phyloP scores from a whole-genome alignment of 768 basidiomycete genomes.

The Rhizopogon salebrosus region DNA sequence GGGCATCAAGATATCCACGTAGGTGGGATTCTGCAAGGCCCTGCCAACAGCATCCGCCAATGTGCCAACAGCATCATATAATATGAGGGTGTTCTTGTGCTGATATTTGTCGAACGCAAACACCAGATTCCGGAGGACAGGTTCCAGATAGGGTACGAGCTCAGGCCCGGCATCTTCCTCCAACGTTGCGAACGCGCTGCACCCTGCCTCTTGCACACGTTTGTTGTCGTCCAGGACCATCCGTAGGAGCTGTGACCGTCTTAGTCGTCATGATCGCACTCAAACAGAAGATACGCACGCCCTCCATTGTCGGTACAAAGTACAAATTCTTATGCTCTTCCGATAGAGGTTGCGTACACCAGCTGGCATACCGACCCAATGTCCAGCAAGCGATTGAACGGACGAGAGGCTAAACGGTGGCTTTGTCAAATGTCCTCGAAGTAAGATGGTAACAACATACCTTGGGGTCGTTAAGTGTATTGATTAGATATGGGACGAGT shows the following conservation, averaged over 20 bases:
- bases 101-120: constrained; percentile 98
- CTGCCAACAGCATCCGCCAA: constrained; percentile 93
- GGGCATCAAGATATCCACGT: constrained; percentile 95
- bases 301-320: constrained; percentile 98
- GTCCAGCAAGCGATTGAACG: constrained; percentile 99
- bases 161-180: constrained; percentile 94
- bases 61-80: constrained; percentile 99
- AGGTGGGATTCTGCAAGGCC: constrained; percentile 78
- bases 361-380: constrained; percentile 95
- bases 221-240: constrained; percentile 99
- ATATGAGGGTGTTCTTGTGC: constrained; percentile 97
- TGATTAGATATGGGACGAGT: constrained; percentile 88
- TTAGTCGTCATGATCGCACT: not conserved
- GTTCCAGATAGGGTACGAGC: constrained; percentile 90
- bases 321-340: constrained; percentile 86
- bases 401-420: constrained; percentile 71
- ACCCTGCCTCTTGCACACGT: constrained; percentile 98
- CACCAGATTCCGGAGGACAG: constrained; percentile 90
- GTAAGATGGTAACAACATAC: constrained; percentile 35
- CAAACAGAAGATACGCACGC: constrained; percentile 48
- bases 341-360: constrained; percentile 83
- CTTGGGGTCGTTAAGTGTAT: constrained; percentile 87
- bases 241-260: constrained; percentile 66
- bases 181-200: constrained; percentile 96
- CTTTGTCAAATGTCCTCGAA: constrained; percentile 3